Conservation (phyloP, 106 monocot genomes). For the Agapanthus africanus region DNA sequence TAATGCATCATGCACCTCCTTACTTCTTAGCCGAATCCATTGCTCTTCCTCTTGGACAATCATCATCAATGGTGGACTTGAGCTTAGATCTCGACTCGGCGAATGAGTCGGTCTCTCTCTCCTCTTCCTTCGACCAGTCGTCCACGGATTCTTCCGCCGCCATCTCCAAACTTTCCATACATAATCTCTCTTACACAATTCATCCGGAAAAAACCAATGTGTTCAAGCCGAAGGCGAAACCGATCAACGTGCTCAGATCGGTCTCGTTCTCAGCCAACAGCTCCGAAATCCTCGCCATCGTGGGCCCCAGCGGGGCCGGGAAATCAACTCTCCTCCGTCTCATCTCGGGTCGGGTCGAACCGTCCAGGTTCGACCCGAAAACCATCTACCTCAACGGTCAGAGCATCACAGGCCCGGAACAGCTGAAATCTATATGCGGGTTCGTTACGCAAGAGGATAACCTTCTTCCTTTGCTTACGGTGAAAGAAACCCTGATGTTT, state of each 20-base stretch:
- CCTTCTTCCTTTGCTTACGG: conserved; percentile 91
- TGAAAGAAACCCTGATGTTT: conserved; percentile 85
- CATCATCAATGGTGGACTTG: conserved; percentile 11
- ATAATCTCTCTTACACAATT: conserved; percentile 30
- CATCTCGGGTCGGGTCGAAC: conserved; percentile 48
- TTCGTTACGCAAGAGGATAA: conserved; percentile 91
- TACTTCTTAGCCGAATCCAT: neutral
- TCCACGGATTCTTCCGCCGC: neutral
- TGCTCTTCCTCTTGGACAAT: no score
- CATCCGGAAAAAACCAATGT: neutral
- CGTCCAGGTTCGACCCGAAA: conserved; percentile 17
- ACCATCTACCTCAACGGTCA: conserved; percentile 37
- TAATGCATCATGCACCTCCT: neutral
- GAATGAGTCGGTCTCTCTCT: conserved; percentile 5
- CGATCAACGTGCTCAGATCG: conserved; percentile 43
- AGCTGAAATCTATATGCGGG: conserved; percentile 53
- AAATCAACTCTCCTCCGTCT: conserved; percentile 89
- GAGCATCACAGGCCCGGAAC: conserved; percentile 25
- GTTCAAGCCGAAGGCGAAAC: neutral
- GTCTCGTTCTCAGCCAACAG: conserved; percentile 64
- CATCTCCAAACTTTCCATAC: conserved; percentile 4
- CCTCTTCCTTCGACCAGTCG: conserved; percentile 13
- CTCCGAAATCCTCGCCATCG: conserved; percentile 76
- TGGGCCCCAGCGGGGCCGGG: conserved; percentile 92
- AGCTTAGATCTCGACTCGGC: conserved; percentile 19